phyloP scores from a whole-genome alignment of 164 flowering plant genomes.

The Aristolochia fimbriata region DNA sequence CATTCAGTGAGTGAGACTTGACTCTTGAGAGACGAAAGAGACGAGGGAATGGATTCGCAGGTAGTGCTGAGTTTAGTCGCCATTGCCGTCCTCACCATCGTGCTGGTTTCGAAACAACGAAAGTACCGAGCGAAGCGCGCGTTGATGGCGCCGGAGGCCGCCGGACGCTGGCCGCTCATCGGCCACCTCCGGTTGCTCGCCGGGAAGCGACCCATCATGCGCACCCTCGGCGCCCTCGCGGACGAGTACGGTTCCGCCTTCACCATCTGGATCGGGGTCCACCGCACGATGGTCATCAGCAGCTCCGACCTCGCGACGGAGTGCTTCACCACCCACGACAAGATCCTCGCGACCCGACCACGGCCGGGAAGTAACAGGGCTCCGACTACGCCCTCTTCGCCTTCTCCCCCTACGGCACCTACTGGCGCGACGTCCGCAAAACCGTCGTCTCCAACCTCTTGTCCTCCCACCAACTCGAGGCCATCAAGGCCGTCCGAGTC shows the following conservation, averaged over 20 bases:
- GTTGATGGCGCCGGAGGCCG: slow-evolving; percentile 3
- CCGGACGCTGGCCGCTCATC: slow-evolving; percentile 1
- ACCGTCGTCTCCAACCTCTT: slow-evolving; percentile 1
- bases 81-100: too few relatives aligned
- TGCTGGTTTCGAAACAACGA: too few relatives aligned
- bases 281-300: slow-evolving; percentile 4
- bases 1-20: too few relatives aligned
- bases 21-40: too few relatives aligned
- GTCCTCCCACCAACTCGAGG: background rate
- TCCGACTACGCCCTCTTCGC: slow-evolving; percentile 7
- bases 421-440: slow-evolving; percentile 7
- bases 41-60: too few relatives aligned
- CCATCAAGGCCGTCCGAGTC: background rate
- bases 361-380: slow-evolving; percentile 2
- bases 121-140: slow-evolving; percentile 1
- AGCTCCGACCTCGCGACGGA: slow-evolving; percentile 8
- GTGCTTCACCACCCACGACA: slow-evolving; percentile 11
- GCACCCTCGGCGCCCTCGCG: slow-evolving; percentile 1
- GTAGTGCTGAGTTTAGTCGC: too few relatives aligned
- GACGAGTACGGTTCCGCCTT: slow-evolving; percentile 5
- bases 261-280: slow-evolving; percentile 2
- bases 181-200: slow-evolving; percentile 6
- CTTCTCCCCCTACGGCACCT: slow-evolving; percentile 4
- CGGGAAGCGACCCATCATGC: background rate
- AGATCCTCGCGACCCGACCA: background rate